Base-by-base conservation (phyloP, 768 basidiomycete genomes). In the Tricholoma saponaceum region DNA sequence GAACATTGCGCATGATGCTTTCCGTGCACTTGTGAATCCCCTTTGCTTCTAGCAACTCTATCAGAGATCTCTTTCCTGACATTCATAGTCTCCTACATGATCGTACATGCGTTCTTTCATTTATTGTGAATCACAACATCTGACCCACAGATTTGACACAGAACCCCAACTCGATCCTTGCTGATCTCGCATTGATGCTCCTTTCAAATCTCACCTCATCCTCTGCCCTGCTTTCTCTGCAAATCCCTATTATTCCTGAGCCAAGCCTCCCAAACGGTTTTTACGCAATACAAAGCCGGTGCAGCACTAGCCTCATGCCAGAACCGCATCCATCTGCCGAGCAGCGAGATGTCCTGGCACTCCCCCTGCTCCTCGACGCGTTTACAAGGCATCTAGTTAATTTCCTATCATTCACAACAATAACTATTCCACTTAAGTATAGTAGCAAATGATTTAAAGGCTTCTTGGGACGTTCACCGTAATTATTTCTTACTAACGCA, bases 131-230 rank as follows among this genome's bases (percentile, higher is more conserved):
- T 14, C 16, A 52, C 23, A 8, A 25, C 39, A 37, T 23, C 51
- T 63, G n/a, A 64, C 32, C 14, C 13, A 51, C 14, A n/a, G n/a
- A n/a, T n/a, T n/a, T n/a, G n/a, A n/a, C n/a, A 8, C 64, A 98
- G 95, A 90, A 94, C 71, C 89, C 92, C n/a, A 84, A 89, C 59
- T 86, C 95, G 9, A 85, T 89, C 57, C 87, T 98, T 25, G 93
- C 94, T 32, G 95, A 98, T 76, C 84, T 98, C 18, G 93, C 95
- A 3, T 83, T 92, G n/a, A 98, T 98, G 96, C 79, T 98, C 1
- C 80, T 98, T 9, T 96, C 95, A n/a, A 98, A 98, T 74, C 75
- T 97, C 32, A 90, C 93, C 8, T 81, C 89, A 4, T 86, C 90
- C 44, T 74, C 81, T 9, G 69, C 79, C 8, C 70, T 98, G 8